Conservation (phyloP, 2,329 filamentous ascomycete species). For the Tolypocladium guangdongense region DNA sequence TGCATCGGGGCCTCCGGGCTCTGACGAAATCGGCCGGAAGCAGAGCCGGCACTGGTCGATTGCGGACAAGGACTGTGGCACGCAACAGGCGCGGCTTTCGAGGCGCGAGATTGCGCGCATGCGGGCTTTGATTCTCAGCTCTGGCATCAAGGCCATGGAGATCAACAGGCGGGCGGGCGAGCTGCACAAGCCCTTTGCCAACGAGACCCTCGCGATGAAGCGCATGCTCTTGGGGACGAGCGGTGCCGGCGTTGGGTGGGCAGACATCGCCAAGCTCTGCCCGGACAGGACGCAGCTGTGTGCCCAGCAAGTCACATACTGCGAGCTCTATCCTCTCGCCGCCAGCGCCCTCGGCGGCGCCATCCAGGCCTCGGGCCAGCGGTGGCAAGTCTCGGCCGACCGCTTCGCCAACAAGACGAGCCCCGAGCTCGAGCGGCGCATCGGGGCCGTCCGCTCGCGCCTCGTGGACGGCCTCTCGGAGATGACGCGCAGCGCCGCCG, state of each 20-base stretch:
- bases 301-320: conserved; percentile 25
- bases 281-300: conserved; percentile 21
- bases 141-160: conserved; percentile 82
- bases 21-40: conserved; percentile 11
- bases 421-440: conserved; percentile 36
- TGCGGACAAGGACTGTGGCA: conserved; percentile 27
- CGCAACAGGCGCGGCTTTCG: conserved; percentile 32
- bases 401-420: conserved; percentile 46
- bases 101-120: conserved; percentile 73
- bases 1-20: conserved; percentile 15
- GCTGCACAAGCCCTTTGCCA: conserved; percentile 23
- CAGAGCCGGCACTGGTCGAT: conserved; percentile 40
- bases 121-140: conserved; percentile 64
- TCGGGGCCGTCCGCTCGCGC: conserved; percentile 35
- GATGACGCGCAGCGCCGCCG: conserved; percentile 56
- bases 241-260: conserved; percentile 23
- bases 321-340: conserved; percentile 39
- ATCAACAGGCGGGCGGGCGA: conserved; percentile 56
- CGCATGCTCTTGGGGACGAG: conserved; percentile 11
- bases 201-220: conserved; percentile 6
- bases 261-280: conserved; percentile 31
- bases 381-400: conserved; percentile 50
- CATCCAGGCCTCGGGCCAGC: conserved; percentile 35
- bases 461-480: conserved; percentile 43
- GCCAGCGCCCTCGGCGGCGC: conserved; percentile 39